Conservation (phyloP, 2,329 filamentous ascomycete species). For the Diaporthe longicolla region DNA sequence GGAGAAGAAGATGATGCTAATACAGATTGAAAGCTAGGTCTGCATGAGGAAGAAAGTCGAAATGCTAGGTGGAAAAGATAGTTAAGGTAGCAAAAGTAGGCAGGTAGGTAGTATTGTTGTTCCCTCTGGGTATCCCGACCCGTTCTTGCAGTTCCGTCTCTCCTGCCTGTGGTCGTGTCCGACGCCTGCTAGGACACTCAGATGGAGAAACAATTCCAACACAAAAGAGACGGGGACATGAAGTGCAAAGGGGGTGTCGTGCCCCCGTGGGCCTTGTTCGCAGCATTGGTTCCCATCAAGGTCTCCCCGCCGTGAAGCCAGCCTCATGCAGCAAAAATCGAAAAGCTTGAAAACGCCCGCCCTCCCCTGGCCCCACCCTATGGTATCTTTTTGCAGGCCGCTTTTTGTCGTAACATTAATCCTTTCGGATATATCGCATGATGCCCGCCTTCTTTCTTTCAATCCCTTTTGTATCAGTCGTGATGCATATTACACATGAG, state of each 20-base stretch:
- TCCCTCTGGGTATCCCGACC: background rate
- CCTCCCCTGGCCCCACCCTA: slow-evolving; percentile 19
- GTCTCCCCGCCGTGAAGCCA: slow-evolving; percentile 8
- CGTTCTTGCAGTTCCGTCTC: slow-evolving; percentile 40
- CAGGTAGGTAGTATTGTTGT: slow-evolving; percentile 4
- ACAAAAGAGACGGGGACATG: slow-evolving; percentile 38
- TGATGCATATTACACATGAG: slow-evolving; percentile 42
- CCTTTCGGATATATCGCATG: slow-evolving; percentile 26
- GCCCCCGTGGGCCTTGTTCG: background rate
- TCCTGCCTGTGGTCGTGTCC: slow-evolving; percentile 31
- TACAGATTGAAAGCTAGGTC: slow-evolving; percentile 23
- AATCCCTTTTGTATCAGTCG: slow-evolving; percentile 38
- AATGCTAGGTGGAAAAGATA: background rate
- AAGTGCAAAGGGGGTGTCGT: background rate
- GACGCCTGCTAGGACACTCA: slow-evolving; percentile 17
- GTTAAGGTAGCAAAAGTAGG: slow-evolving; percentile 6
- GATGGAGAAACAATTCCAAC: slow-evolving; percentile 20
- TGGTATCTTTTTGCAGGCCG: slow-evolving; percentile 43
- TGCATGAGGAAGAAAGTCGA: background rate
- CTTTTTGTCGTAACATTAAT: slow-evolving; percentile 39
- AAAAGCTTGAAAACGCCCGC: slow-evolving; percentile 39
- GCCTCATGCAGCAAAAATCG: slow-evolving; percentile 17
- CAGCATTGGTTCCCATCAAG: slow-evolving; percentile 27
- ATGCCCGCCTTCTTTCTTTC: slow-evolving; percentile 24
- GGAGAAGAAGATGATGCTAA: background rate